Conservation (phyloP, 2,329 filamentous ascomycete genomes). For the Pseudogymnoascus sp. region DNA sequence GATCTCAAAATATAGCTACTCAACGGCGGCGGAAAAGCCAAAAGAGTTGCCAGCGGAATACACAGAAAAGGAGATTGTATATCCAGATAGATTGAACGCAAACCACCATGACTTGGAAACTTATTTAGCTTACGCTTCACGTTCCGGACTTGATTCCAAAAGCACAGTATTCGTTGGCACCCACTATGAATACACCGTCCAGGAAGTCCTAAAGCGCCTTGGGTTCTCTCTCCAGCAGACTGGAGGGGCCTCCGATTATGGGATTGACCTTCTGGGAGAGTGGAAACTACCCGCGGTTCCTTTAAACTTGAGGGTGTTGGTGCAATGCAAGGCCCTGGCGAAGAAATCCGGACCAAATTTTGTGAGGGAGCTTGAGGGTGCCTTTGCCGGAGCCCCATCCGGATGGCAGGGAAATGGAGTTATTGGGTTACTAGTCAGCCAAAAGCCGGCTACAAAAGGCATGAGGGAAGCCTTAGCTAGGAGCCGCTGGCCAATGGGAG, state of each 20-base stretch:
- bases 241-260: constrained; percentile 59
- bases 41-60: background rate
- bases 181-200: constrained; percentile 67
- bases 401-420: constrained; percentile 62
- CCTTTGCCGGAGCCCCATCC: constrained; percentile 64
- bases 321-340: constrained; percentile 63
- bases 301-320: constrained; percentile 36
- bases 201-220: constrained; percentile 46
- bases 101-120: constrained; percentile 57
- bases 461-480: constrained; percentile 63
- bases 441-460: constrained; percentile 67
- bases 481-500: constrained; percentile 65
- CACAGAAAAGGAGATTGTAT: constrained; percentile 27
- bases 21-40: constrained; percentile 7
- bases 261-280: constrained; percentile 66
- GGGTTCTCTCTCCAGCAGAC: constrained; percentile 60
- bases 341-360: constrained; percentile 46
- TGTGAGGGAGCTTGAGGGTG: constrained; percentile 72
- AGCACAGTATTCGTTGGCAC: constrained; percentile 64
- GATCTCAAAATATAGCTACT: background rate
- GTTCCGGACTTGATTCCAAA: constrained; percentile 44
- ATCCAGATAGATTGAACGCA: constrained; percentile 39
- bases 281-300: constrained; percentile 51
- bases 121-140: constrained; percentile 56
- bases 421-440: constrained; percentile 64